Base-by-base conservation (phyloP, 805 yeast species). In the Lachancea thermotolerans region DNA sequence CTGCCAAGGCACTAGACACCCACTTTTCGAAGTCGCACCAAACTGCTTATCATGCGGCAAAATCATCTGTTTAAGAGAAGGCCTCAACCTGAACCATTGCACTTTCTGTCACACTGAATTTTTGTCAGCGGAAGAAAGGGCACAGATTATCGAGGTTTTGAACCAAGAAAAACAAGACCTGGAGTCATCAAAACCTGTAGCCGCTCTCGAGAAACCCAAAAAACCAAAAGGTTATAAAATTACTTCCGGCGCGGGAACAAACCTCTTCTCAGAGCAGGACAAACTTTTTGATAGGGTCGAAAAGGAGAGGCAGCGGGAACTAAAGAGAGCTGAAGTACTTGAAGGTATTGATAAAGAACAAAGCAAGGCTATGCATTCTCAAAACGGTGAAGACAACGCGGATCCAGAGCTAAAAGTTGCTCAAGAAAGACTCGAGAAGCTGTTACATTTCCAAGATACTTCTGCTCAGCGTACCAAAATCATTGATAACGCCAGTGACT, bases 41-140 rank as follows among this genome's bases (percentile, higher is more conserved):
- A 93, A 93, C 60, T 93, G 99, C 57, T 66, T 93, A 35, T 81
- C 84, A 48, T 93, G 99, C 62, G 99, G 99, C 10, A 86, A 89
- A 62, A 86, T 93, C 35, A 86, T 93, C 2, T 93, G 99, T 68
- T 73, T 75, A 3, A 82, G 81, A 54, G 98, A 93, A 59, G 98
- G 98, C 0, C 46, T 64, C 10, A 57, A 63, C 47, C 68, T 87
- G 18, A 93, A 90, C 48, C 93, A 93, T 3, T 93, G 99, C 58
- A 75, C 93, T 2, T 84, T 67, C 50, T 93, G 99, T 67, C 86
- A 88, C 0, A 60, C 72, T 21, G 83, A 79, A 30, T 65, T 93
- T 35, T 69, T 93, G 15, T 72, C 79, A 5, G 59, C 65, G 10
- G 74, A 73, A n/a, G 96, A 90, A 51, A 73, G 78, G 54, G 50